Percentiles rank a stretch among this genome's conserved stretches.
phyloP scores from a whole-genome alignment of 2,329 filamentous ascomycete genomes.

The Fusarium stilboides region DNA sequence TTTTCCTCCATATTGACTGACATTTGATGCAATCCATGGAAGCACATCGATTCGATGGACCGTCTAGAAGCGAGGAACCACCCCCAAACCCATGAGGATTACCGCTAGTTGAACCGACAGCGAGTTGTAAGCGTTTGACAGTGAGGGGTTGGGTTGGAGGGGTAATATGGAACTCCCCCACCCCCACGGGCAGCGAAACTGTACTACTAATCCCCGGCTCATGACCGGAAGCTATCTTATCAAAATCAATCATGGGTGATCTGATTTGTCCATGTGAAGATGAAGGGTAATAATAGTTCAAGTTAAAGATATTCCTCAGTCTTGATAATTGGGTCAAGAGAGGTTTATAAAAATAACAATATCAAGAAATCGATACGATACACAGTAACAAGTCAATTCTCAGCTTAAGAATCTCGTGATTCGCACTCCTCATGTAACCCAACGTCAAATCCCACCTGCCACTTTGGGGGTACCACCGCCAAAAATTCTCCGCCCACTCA shows the following conservation, averaged over 20 bases:
- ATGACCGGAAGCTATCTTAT: slow-evolving; percentile 8
- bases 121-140: slow-evolving; percentile 5
- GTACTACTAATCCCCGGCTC: slow-evolving; percentile 9
- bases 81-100: slow-evolving; percentile 39
- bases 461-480: slow-evolving; percentile 46
- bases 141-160: slow-evolving; percentile 34
- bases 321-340: not conserved
- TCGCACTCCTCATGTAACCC: slow-evolving; percentile 4
- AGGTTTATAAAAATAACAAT: too few species aligned
- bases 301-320: not conserved
- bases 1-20: not conserved
- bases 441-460: slow-evolving; percentile 2
- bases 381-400: not conserved
- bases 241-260: slow-evolving; percentile 11
- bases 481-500: slow-evolving; percentile 34
- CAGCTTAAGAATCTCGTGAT: slow-evolving; percentile 12
- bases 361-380: too few species aligned
- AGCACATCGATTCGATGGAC: slow-evolving; percentile 1
- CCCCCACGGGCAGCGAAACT: slow-evolving; percentile 28
- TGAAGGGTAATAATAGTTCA: not conserved
- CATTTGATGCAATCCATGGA: not conserved
- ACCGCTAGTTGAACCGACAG: not conserved
- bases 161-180: slow-evolving; percentile 22
- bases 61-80: slow-evolving; percentile 11
- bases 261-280: not conserved